Evolutionary conservation across 805 yeast species (phyloP), one percentile per base, ranked within the genome.

Genomic region (Cyberlindnera euphorbiae): DNA sequence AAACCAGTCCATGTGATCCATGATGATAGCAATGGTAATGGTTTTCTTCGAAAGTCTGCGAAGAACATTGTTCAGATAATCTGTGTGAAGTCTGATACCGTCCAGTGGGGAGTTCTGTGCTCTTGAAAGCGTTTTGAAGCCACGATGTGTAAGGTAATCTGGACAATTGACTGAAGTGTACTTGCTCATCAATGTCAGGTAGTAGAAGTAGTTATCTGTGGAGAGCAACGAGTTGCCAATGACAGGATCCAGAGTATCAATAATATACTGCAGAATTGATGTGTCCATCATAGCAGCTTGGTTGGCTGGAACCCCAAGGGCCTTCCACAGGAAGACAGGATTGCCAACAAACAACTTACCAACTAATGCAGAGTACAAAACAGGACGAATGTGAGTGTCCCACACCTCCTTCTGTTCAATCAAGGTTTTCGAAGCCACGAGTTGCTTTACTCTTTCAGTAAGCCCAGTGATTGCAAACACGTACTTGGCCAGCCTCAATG

Each of bases 1-100:
- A 54, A 84, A 84, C 95, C 95, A 84, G 60, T 85, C 95, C 93
- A 85, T 82, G 58, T 84, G 95, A 59, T 84, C 95, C 95, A 84
- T 84, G 36, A 84, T 81, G 28, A 84, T 74, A 22, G 90, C 90
- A 48, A 80, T 78, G 5, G 89, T 78, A 29, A 84, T 68, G 9
- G 87, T 73, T 38, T 73, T 70, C 32, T 70, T 64, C 17, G 77
- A 65, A 35, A 84, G 64, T 44, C 93, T 70, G 28, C 74, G 77
- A 44, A 82, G 75, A 3, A 85, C 93, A 51, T 83, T 88, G 52
- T 75, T 79, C 51, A 84, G 66, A 39, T 79, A 77, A 57, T 85
- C 94, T 2, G 94, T 84, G 60, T 84, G 94, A 30, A 84, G 61
- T 54, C 93, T 73, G 45, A 84, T 76, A 37, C 75, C 77, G 53